Evolutionary conservation across 2,329 filamentous ascomycete species (phyloP).

Genomic region (Exophiala dermatitidis): DNA sequence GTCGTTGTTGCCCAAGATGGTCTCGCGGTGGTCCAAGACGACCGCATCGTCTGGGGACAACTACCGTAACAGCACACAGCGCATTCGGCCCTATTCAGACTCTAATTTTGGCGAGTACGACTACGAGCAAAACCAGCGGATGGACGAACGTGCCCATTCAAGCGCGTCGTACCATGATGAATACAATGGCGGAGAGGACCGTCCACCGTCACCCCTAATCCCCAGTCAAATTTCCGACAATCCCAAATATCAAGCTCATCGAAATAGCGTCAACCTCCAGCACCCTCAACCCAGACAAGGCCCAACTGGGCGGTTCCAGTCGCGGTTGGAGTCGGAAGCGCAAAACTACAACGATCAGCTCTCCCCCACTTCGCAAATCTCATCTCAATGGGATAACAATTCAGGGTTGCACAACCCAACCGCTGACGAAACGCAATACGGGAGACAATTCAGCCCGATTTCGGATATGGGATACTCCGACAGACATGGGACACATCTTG

Average conservation of each 20-base stretch:
- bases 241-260: slow-evolving; percentile 59
- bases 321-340: slow-evolving; percentile 54
- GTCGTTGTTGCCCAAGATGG: slow-evolving; percentile 72
- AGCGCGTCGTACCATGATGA: slow-evolving; percentile 37
- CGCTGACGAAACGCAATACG: slow-evolving; percentile 24
- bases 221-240: slow-evolving; percentile 51
- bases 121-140: slow-evolving; percentile 42
- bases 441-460: slow-evolving; percentile 40
- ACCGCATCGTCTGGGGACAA: slow-evolving; percentile 80
- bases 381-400: slow-evolving; percentile 36
- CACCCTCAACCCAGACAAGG: slow-evolving; percentile 59
- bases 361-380: slow-evolving; percentile 36
- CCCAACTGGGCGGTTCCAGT: slow-evolving; percentile 55
- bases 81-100: slow-evolving; percentile 53
- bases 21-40: slow-evolving; percentile 91
- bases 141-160: slow-evolving; percentile 41
- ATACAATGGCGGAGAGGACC: slow-evolving; percentile 36
- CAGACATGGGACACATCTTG: slow-evolving; percentile 12
- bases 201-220: slow-evolving; percentile 55
- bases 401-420: slow-evolving; percentile 11
- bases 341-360: slow-evolving; percentile 41
- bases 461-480: slow-evolving; percentile 44
- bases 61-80: slow-evolving; percentile 57
- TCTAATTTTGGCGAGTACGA: slow-evolving; percentile 66
- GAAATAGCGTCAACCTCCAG: slow-evolving; percentile 56